Evolutionary conservation across 1,139 yeast genomes (phyloP), one percentile per base, ranked within the genome.

Genomic region (Pichia sp.): DNA sequence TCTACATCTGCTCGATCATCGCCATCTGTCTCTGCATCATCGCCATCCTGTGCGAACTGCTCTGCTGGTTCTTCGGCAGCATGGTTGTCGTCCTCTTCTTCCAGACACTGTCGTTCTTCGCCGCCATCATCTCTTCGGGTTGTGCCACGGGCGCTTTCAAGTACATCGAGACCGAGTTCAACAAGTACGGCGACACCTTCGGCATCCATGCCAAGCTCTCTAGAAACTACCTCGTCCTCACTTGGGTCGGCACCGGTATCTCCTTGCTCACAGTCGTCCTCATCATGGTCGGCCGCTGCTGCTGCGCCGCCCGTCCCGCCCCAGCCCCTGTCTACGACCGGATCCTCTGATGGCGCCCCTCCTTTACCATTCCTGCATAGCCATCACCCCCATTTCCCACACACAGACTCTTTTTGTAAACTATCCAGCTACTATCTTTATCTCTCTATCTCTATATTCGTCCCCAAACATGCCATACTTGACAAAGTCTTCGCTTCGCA

Each of bases 161-260:
- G n/a, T 64, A 68, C 26, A 64, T 75, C 52, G 58, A 64, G 39
- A 63, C 67, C 36, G 66, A 69, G 45, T 70, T 79, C 68, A 72
- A 76, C 57, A 60, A 72, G 28, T 60, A 62, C 12, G 57, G 60
- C 6, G 56, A 50, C 10, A 56, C 59, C 3, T 72, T 65, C 55
- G 81, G 81, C 16, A 68, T 75, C 41, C 53, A 54, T 7, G 79
- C 79, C 3, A 46, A 52, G 18, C 16, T 65, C 5, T 52, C 69
- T 1, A 55, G 71, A 45, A 72, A 70, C 44, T 62, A 64, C 25
- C 47, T 62, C 28, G 61, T 66, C 25, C 72, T 71, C 46, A 68
- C 71, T 40, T 79, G 83, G 83, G 72, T 71, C 28, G 74, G 77
- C 7, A 65, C 70, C 2, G 76, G 60, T 12, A 67, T 71, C 3